phyloP scores from a whole-genome alignment of 2,329 filamentous ascomycete species.

The Penicillium glabrum region DNA sequence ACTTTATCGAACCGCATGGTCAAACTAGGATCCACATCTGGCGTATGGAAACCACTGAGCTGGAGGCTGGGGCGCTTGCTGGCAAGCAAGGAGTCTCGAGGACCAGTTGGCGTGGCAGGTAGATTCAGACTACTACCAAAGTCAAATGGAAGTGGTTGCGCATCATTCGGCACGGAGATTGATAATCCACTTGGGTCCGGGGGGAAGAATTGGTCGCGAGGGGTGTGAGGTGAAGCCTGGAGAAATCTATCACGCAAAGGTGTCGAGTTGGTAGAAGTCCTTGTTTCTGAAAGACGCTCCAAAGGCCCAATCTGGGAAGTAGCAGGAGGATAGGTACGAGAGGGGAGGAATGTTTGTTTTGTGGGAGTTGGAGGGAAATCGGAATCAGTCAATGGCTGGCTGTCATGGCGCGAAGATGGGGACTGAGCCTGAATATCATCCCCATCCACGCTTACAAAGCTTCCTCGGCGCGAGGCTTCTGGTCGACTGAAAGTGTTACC shows the following conservation, averaged over 20 bases:
- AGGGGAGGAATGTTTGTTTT: slow-evolving; percentile 55
- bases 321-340: slow-evolving; percentile 35
- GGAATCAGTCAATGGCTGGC: slow-evolving; percentile 60
- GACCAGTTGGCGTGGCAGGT: slow-evolving; percentile 81
- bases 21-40: slow-evolving; percentile 73
- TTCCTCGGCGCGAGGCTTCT: slow-evolving; percentile 58
- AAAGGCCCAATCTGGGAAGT: slow-evolving; percentile 35
- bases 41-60: slow-evolving; percentile 67
- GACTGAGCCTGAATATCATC: slow-evolving; percentile 66
- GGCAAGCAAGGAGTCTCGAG: slow-evolving; percentile 58
- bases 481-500: slow-evolving; percentile 54
- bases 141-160: slow-evolving; percentile 39
- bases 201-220: slow-evolving; percentile 70
- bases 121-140: slow-evolving; percentile 49
- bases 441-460: slow-evolving; percentile 77
- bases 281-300: slow-evolving; percentile 34
- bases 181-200: slow-evolving; percentile 81
- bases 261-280: slow-evolving; percentile 46
- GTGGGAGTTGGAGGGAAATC: slow-evolving; percentile 94
- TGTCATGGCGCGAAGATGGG: slow-evolving; percentile 55
- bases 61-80: slow-evolving; percentile 65
- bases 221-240: slow-evolving; percentile 69
- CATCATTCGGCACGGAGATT: slow-evolving; percentile 65
- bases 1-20: slow-evolving; percentile 77
- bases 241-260: slow-evolving; percentile 58